A percentile compares a stretch with the other conserved stretches of the same genome.
Evolutionary conservation across 768 basidiomycete genomes (phyloP).

Genomic region (Lactarius quietus): DNA sequence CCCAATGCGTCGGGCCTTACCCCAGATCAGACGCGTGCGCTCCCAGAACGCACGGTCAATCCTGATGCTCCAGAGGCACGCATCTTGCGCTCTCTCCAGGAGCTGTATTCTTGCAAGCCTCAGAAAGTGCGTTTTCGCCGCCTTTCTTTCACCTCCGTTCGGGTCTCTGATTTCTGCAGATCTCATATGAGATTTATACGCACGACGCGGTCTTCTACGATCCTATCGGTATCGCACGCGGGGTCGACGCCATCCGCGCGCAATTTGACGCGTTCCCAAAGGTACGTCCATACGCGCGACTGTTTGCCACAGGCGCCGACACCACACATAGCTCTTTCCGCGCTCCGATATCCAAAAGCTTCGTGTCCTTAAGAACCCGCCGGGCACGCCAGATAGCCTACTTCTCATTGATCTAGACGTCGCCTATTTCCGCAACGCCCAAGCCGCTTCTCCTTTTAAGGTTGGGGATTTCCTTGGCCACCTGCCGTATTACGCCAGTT

Average conservation of each 20-base stretch:
- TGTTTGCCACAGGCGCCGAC: neutral
- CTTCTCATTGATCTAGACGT: conserved; percentile 49
- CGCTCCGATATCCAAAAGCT: conserved; percentile 43
- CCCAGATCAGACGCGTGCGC: conserved; percentile 37
- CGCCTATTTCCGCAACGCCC: conserved; percentile 40
- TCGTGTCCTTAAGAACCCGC: conserved; percentile 41
- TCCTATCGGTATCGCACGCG: conserved; percentile 44
- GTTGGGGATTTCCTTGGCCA: conserved; percentile 22
- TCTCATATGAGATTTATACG: conserved; percentile 43
- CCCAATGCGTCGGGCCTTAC: conserved; percentile 41
- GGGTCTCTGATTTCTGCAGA: conserved; percentile 27
- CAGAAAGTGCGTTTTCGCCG: conserved; percentile 21
- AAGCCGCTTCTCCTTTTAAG: conserved; percentile 41
- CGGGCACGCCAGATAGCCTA: conserved; percentile 35
- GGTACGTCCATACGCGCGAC: conserved; percentile 28
- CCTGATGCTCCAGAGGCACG: conserved; percentile 29
- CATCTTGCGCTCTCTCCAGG: conserved; percentile 41
- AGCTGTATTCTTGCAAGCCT: conserved; percentile 31
- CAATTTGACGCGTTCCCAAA: conserved; percentile 46
- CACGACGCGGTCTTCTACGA: conserved; percentile 42
- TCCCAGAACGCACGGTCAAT: conserved; percentile 37
- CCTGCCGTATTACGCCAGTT: neutral
- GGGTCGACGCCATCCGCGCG: conserved; percentile 38
- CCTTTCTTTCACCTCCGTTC: neutral
- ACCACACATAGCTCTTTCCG: conserved; percentile 37